Percentiles rank a stretch among this genome's conserved stretches.
Evolutionary conservation across 208 protist species (phyloP).

Genomic region (Ichthyophonus hoferi): DNA sequence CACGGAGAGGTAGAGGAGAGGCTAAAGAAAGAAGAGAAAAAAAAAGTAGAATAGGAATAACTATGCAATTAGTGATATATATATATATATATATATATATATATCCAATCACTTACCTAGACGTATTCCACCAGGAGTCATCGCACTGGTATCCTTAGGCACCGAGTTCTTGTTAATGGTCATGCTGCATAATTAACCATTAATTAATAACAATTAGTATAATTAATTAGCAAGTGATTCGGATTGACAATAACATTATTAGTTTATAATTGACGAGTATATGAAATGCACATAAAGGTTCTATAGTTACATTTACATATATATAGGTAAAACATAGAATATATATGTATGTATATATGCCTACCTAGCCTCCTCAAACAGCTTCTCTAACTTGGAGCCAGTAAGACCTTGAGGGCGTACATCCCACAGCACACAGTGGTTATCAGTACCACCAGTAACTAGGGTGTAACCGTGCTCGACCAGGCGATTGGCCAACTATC

Average conservation of each 20-base stretch:
- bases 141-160: constrained; percentile 82
- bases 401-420: constrained; percentile 81
- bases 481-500: constrained; percentile 69
- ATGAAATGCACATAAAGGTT: too few species aligned
- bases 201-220: not conserved
- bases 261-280: too few species aligned
- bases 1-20: too few species aligned
- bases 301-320: too few species aligned
- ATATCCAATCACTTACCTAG: too few species aligned
- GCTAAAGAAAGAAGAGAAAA: too few species aligned
- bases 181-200: constrained; percentile 71
- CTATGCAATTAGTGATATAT: too few species aligned
- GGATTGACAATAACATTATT: too few species aligned
- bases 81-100: too few species aligned
- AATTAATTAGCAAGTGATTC: not conserved
- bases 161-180: constrained; percentile 95
- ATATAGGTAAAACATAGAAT: too few species aligned
- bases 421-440: constrained; percentile 95
- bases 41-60: too few species aligned
- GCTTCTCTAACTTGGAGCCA: constrained; percentile 90
- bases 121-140: constrained; percentile 85
- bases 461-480: constrained; percentile 77
- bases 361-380: constrained; percentile 52
- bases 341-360: too few species aligned
- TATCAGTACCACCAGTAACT: constrained; percentile 91